Base-by-base conservation (phyloP, 1,284 basidiomycete genomes). In the Volvariella volvacea region DNA sequence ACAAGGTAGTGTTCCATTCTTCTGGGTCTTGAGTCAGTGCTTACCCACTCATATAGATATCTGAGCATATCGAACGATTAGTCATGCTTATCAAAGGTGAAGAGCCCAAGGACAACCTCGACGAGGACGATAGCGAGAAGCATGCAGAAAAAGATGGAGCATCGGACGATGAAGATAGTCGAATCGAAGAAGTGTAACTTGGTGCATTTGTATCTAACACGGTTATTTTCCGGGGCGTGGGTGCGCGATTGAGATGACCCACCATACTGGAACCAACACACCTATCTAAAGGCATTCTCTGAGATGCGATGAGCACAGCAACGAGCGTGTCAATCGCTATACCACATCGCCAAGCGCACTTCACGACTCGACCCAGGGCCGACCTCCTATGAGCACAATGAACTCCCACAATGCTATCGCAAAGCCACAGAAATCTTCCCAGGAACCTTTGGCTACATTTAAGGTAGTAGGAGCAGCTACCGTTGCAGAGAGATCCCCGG, bases 1-100 rank as follows among this genome's bases (percentile, higher is more conserved):
- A 92, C 40, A 83, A 84, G 62, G 90, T 85, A 42, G 32, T 72
- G 39, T 44, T 39, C n/a, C 42, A 22, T 25, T 37, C 15, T 19
- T 34, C 17, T 9, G 3, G 8, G 22, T 3, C 16, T 14, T 19
- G 25, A 12, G 25, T 34, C 20, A 25, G 14, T 48, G 17, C 4
- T 16, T 12, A 21, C 30, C 22, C 19, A 14, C 17, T 40, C 22
- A 21, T n/a, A n/a, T 41, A 64, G 62, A 56, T 64, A 10, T 57
- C 57, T 2, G 61, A 61, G 48, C 58, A 61, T 36, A 58, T 64
- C 3, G 62, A 64, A 44, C 55, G 60, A 8, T 43, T 63, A 4
- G 61, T 64, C 8, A 57, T 58, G 39, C 52, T 64, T 0, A 43
- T 64, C 9, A 54, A 64, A 17, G 60, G 62, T 1, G 59, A 62